Evolutionary conservation across 768 basidiomycete species (phyloP).

Genomic region (Lactifluus volemus): DNA sequence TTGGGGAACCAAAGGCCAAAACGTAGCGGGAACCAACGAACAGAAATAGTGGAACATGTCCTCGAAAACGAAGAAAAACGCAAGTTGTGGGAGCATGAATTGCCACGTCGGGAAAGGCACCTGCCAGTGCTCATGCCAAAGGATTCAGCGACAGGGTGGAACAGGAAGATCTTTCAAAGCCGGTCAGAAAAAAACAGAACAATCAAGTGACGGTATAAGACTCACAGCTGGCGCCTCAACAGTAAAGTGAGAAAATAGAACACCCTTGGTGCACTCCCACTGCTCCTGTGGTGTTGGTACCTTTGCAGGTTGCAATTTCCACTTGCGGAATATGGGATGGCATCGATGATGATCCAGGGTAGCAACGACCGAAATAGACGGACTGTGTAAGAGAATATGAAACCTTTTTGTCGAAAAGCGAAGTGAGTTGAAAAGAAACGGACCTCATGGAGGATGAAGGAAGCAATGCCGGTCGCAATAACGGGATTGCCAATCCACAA

Average conservation of each 20-base stretch:
- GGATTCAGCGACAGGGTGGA: conserved; percentile 82
- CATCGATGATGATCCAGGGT: conserved; percentile 94
- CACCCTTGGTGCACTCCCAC: conserved; percentile 93
- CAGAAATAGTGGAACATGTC: conserved; percentile 92
- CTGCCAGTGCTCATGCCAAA: conserved; percentile 91
- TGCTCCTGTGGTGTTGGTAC: conserved; percentile 73
- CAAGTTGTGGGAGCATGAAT: conserved; percentile 67
- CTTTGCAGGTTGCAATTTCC: conserved; percentile 90
- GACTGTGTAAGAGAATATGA: conserved; percentile 37
- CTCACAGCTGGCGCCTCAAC: conserved; percentile 84
- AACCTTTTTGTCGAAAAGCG: background rate
- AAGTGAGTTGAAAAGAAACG: conserved; percentile 23
- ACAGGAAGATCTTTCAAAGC: conserved; percentile 64
- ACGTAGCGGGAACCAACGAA: conserved; percentile 25
- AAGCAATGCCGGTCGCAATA: conserved; percentile 89
- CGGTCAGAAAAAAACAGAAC: background rate
- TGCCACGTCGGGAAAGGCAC: conserved; percentile 79
- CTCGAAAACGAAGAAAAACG: conserved; percentile 91
- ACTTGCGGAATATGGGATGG: conserved; percentile 88
- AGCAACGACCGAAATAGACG: conserved; percentile 95
- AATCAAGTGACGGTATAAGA: conserved; percentile 9
- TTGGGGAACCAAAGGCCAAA: background rate
- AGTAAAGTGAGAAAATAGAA: conserved; percentile 91
- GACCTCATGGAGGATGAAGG: conserved; percentile 91
- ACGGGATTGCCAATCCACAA: conserved; percentile 79